Conservation (phyloP, 2,329 filamentous ascomycete species). For the Domatiomyces globalis region DNA sequence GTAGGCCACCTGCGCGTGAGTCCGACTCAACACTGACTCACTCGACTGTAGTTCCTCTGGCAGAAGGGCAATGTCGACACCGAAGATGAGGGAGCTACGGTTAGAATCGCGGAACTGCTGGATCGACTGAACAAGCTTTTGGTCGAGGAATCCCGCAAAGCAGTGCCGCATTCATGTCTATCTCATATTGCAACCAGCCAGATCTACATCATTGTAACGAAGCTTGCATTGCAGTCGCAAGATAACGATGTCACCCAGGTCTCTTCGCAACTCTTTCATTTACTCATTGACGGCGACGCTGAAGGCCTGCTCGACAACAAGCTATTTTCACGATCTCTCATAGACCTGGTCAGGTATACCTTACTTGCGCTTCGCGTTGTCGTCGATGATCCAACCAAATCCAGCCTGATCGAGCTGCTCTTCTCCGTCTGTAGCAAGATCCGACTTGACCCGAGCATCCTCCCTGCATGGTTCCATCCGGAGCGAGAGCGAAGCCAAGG, state of each 20-base stretch:
- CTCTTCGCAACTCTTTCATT: constrained; percentile 74
- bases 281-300: constrained; percentile 89
- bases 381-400: constrained; percentile 65
- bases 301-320: constrained; percentile 84
- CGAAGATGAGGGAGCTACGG: constrained; percentile 37
- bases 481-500: constrained; percentile 28
- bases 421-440: constrained; percentile 98
- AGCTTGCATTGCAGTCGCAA: constrained; percentile 72
- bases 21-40: neutral
- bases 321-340: constrained; percentile 72
- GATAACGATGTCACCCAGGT: constrained; percentile 77
- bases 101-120: constrained; percentile 38
- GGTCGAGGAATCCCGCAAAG: constrained; percentile 75
- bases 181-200: constrained; percentile 73
- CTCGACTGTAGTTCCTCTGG: constrained; percentile 41
- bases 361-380: constrained; percentile 53
- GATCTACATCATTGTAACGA: constrained; percentile 76
- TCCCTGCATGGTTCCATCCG: constrained; percentile 81
- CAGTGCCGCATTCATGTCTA: constrained; percentile 82
- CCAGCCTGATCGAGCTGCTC: constrained; percentile 76
- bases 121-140: constrained; percentile 53
- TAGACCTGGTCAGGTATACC: constrained; percentile 56
- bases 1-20: constrained; percentile 22
- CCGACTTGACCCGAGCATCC: constrained; percentile 67
- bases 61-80: constrained; percentile 39